Evolutionary conservation across 1,284 basidiomycete genomes (phyloP).

Genomic region (Neonothopanus nambi): DNA sequence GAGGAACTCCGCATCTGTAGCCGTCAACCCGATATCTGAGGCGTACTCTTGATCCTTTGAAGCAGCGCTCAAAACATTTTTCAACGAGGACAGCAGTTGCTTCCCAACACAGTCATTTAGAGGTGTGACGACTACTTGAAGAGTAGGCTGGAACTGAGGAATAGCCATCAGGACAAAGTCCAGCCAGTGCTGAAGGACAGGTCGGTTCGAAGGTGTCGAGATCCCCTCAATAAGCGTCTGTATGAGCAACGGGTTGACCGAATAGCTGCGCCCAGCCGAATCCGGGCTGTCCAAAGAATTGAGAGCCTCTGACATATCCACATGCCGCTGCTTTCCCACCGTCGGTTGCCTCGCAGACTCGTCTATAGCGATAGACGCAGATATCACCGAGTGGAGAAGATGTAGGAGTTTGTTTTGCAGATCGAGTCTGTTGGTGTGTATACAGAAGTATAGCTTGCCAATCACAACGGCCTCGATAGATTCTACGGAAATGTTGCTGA

Average conservation of each 20-base stretch:
- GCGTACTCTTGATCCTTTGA: slow-evolving; percentile 38
- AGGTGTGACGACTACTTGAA: slow-evolving; percentile 71
- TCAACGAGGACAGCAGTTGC: slow-evolving; percentile 64
- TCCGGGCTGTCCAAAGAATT: slow-evolving; percentile 21
- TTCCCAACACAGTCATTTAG: slow-evolving; percentile 81
- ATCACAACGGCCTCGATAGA: slow-evolving; percentile 73
- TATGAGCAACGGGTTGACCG: slow-evolving; percentile 70
- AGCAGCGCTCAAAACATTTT: slow-evolving; percentile 47
- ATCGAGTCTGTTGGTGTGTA: slow-evolving; percentile 73
- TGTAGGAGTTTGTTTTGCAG: slow-evolving; percentile 93
- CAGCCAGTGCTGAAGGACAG: slow-evolving; percentile 92
- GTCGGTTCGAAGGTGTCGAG: slow-evolving; percentile 64
- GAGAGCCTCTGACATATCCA: slow-evolving; percentile 29
- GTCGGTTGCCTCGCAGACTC: slow-evolving; percentile 22
- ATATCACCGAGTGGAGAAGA: slow-evolving; percentile 84
- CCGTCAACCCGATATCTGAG: slow-evolving; percentile 44
- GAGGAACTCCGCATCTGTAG: slow-evolving; percentile 82
- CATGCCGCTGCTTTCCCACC: slow-evolving; percentile 29
- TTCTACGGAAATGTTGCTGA: slow-evolving; percentile 60
- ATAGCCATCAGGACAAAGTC: slow-evolving; percentile 94
- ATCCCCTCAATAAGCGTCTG: slow-evolving; percentile 85
- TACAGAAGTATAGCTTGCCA: slow-evolving; percentile 72
- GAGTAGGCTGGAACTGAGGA: slow-evolving; percentile 75
- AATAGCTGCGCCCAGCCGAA: slow-evolving; percentile 33
- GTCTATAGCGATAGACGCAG: slow-evolving; percentile 44